Evolutionary conservation across 2,329 filamentous ascomycete species (phyloP), one percentile per base, ranked within the genome.

Genomic region (Penicillium italicum): DNA sequence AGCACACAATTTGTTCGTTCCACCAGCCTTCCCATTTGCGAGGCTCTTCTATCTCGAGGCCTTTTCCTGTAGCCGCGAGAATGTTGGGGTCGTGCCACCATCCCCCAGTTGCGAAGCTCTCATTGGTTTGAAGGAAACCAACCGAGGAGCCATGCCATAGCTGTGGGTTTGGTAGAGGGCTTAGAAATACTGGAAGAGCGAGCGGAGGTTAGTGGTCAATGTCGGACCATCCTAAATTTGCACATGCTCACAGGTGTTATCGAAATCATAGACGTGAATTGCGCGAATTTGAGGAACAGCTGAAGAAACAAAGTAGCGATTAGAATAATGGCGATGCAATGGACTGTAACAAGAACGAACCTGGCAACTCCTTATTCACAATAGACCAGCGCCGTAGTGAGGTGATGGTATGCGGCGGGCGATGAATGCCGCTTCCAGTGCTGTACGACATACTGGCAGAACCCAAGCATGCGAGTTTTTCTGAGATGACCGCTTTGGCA

Each of bases 11-110:
- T 65, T 88, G 85, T 70, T 97, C 93, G 69, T 97, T 97, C 94
- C 94, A 99, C 89, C 90, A 97, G 34, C 91, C 91, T 55, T 89
- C 79, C 93, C 93, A 99, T 10, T 84, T 92, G 24, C 86, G 85
- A 40, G 82, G 79, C 72, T 97, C 92, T 74, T 97, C 94, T 55
- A 83, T 84, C 49, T 90, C 90, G 6, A 87, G 72, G 16, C 94
- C 94, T 55, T 91, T 83, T 50, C 94, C 94, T 1, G 91, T 96
- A 2, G 92, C 87, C 11, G 88, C 85, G 24, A 99, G 85, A 59
- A 99, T 92, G 60, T 85, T 85, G 41, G 85, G 83, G 69, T 97
- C 92, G 74, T 99, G 94, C 94, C 94, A 99, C 94, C 94, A 99
- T 60, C 93, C 91, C 62, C 92, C 93, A 63, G 88, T 89, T 59